These are phyloP conservation scores for Trichoderma koningiopsis DNA, from an alignment of 2,329 filamentous ascomycete species.

Conservation along the genomic window DNA sequence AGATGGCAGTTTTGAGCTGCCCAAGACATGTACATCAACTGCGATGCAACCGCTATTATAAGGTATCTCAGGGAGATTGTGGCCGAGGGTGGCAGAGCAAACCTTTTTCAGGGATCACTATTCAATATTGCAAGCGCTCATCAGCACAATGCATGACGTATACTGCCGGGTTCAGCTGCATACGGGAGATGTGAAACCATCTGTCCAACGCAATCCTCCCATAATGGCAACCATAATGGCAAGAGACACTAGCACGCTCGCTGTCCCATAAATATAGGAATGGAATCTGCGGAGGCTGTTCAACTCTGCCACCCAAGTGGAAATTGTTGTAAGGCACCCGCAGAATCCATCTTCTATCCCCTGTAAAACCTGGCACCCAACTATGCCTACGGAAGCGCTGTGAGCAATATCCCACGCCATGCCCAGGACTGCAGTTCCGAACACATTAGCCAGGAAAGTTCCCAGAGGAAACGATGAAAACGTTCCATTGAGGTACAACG, in stretches of 20 bases:
- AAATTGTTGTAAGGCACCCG: slow-evolving; percentile 66
- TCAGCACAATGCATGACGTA: no score
- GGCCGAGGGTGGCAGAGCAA: no score
- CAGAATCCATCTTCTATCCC: slow-evolving; percentile 70
- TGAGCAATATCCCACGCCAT: slow-evolving; percentile 81
- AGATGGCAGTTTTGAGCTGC: no score
- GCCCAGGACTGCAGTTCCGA: slow-evolving; percentile 73
- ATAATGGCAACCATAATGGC: slow-evolving; percentile 68
- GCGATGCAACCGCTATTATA: no score
- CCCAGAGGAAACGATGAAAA: slow-evolving; percentile 75
- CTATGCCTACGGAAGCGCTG: slow-evolving; percentile 52
- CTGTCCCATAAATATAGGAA: slow-evolving; percentile 67
- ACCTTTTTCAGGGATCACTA: no score
- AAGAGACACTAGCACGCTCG: slow-evolving; percentile 63
- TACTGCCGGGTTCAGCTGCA: slow-evolving; percentile 35
- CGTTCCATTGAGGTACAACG: slow-evolving; percentile 69
- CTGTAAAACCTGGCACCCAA: slow-evolving; percentile 69
- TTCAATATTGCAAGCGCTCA: no score
- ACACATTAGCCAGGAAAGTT: slow-evolving; percentile 80
- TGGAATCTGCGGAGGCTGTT: slow-evolving; percentile 53
- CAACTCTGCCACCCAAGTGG: slow-evolving; percentile 67
- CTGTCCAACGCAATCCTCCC: slow-evolving; percentile 73
- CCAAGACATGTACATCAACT: no score
- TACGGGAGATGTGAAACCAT: slow-evolving; percentile 51
- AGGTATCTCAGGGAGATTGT: no score